A percentile compares a stretch with the other conserved stretches of the same genome.
Conservation (phyloP, 1,139 yeast genomes). For the Kodamaea derodonti region DNA sequence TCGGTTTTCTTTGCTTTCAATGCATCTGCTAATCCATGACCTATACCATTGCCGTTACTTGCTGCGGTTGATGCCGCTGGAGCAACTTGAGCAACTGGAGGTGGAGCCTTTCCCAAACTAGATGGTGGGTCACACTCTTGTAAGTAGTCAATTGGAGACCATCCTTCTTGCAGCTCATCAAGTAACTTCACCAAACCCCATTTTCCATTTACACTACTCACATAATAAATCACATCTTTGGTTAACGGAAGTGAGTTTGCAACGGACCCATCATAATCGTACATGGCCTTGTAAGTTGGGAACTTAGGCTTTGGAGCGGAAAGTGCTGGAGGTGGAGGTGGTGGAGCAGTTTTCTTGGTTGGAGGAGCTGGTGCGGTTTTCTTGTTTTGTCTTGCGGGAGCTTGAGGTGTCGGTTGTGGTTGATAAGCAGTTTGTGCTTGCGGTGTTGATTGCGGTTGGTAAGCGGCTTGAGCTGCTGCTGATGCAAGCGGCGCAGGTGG, state of each 20-base stretch:
- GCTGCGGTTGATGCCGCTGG: slow-evolving; percentile 12
- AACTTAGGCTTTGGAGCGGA: slow-evolving; percentile 55
- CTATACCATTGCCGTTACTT: slow-evolving; percentile 30
- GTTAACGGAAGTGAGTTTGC: slow-evolving; percentile 73
- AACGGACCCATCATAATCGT: slow-evolving; percentile 86
- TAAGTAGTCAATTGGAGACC: slow-evolving; percentile 95
- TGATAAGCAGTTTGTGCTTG: slow-evolving; percentile 4
- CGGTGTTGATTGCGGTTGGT: too few relatives aligned
- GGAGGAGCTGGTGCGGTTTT: slow-evolving; percentile 40
- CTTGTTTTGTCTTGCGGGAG: slow-evolving; percentile 24
- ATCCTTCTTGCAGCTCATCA: slow-evolving; percentile 81
- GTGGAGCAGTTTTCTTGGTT: slow-evolving; percentile 38
- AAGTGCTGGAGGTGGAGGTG: slow-evolving; percentile 58
- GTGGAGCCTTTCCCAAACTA: slow-evolving; percentile 15
- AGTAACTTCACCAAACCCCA: slow-evolving; percentile 87
- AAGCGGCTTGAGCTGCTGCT: neutral
- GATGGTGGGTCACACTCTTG: slow-evolving; percentile 56
- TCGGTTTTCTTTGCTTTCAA: slow-evolving; percentile 63
- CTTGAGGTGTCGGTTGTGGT: neutral
- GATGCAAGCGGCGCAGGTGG: slow-evolving; percentile 10
- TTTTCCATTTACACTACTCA: slow-evolving; percentile 69
- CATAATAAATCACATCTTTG: slow-evolving; percentile 71
- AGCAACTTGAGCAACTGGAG: slow-evolving; percentile 20
- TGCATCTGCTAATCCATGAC: slow-evolving; percentile 73
- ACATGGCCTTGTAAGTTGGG: slow-evolving; percentile 83